Base-by-base conservation (phyloP, 345 rosid species). In the Gossypium longicalyx region DNA sequence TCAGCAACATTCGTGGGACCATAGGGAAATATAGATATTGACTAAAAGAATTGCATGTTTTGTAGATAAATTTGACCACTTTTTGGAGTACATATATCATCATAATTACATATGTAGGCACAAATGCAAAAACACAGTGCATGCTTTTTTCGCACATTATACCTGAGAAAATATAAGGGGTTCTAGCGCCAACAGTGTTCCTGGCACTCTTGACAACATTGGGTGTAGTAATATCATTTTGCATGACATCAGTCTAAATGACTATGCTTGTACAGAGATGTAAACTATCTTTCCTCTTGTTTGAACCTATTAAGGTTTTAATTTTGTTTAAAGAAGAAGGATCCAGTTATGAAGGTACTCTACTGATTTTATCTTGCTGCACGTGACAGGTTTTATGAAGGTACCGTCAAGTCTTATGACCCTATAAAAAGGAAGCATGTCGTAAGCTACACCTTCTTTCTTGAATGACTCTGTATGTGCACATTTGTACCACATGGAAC, bases 391-490 rank as follows among this genome's bases (percentile, higher is more conserved):
- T 95, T 91, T 83, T 95, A 95, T 86, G 89, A 82, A 76, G 98
- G 99, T 78, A 93, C 94, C 2, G 69, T 93, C 25, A 95, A 95
- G 81, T 93, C 99, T 67, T 91, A 91, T 75, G 98, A 93, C 77
- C 90, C 96, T 63, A 74, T 89, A 20, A 90, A 88, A 81, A 81
- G 84, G 77, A 95, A 84, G 81, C 98, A 95, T 71, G 97, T 95
- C 89, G 98, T 95, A 85, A 76, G 92, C 77, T 76, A 29, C 75
- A 29, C 44, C 77, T 70, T 69, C 43, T 41, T 69, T 12, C 77
- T 23, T 23, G 45, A 53, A 52, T 22, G 81, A 43, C 23, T 71
- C 72, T 34, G 47, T 64, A 29, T 19, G 61, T 61, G 70, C 38
- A 23, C 71, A 13, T 69, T 53, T 73, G 71, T 80, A 49, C 19